Base-by-base conservation (phyloP, 345 rosid genomes). In the Gossypium stocksii region DNA sequence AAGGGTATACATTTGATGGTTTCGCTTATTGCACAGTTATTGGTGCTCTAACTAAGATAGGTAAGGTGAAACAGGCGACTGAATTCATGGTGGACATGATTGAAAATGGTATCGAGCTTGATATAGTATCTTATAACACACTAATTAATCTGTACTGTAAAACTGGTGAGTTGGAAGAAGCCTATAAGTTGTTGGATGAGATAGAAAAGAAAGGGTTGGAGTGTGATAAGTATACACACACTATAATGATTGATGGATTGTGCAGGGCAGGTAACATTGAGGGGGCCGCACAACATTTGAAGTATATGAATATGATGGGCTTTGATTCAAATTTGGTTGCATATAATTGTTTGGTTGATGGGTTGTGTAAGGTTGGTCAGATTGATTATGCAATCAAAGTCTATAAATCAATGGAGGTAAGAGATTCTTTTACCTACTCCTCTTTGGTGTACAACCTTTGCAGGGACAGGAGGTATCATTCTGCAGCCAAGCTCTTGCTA, bases 391-490 rank as follows among this genome's bases (percentile, higher is more conserved):
- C 97, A 53, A 60, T 89, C 82, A 83, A 79, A 71, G 64, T 84
- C 71, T 89, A 82, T 59, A 82, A 90, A 61, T 87, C 89, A 27
- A 89, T 91, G 91, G 85, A 89, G 81, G 80, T 70, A 60, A 87
- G 82, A 82, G 97, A 94, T 83, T 86, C 94, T 73, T 92, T 86
- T 83, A 89, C 87, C 11, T 93, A 89, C 80, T 80, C 98, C 45
- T 85, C 88, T 16, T 74, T 93, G 76, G 89, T 94, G 62, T 89
- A 93, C 79, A 89, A 88, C 80, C 97, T 94, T 71, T 93, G 96
- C 80, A 89, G 86, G 82, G 88, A 79, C 2, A 38, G 86, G 80
- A 86, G 89, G 82, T 87, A 81, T 74, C 85, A 48, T 63, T 79
- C 70, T 76, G 99, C 98, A 23, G 86, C 96, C 56, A 84, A 85